phyloP scores from a whole-genome alignment of 371 early-diverging fungal genomes.

The Mucor saturninus region DNA sequence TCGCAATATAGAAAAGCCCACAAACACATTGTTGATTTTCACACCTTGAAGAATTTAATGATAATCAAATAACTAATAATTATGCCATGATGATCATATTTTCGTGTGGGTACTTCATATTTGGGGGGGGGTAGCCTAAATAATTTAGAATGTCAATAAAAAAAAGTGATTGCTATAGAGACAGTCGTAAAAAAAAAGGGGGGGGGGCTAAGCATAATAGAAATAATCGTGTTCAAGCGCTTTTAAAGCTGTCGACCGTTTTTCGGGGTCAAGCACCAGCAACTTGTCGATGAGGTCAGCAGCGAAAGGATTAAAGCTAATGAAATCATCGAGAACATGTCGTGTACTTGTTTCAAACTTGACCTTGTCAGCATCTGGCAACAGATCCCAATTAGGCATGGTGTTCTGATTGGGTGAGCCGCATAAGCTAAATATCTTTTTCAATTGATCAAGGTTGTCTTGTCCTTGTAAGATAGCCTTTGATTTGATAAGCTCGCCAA shows the following conservation, averaged over 20 bases:
- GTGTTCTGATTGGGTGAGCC: constrained; percentile 78
- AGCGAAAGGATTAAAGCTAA: constrained; percentile 53
- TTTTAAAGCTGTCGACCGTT: constrained; percentile 72
- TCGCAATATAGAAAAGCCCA: no score
- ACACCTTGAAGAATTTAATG: no score
- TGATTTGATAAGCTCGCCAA: constrained; percentile 82
- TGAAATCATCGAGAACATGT: constrained; percentile 63
- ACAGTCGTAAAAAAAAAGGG: no score
- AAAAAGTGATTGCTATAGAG: no score
- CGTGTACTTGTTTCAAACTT: constrained; percentile 50
- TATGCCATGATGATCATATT: no score
- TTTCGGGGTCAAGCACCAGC: constrained; percentile 75
- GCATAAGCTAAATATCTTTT: constrained; percentile 76
- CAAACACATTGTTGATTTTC: no score
- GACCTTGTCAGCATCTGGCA: constrained; percentile 65
- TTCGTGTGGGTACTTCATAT: no score
- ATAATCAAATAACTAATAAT: no score
- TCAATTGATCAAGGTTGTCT: constrained; percentile 83
- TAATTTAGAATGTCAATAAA: no score
- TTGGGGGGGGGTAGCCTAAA: no score
- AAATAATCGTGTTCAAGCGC: constrained; percentile 82
- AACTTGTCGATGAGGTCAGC: constrained; percentile 78
- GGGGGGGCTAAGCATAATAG: constrained; percentile 25
- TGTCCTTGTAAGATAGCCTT: constrained; percentile 81
- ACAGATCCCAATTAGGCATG: constrained; percentile 73